Conservation (phyloP, 2,329 filamentous ascomycete genomes). For the Sporothrix dimorphospora region DNA sequence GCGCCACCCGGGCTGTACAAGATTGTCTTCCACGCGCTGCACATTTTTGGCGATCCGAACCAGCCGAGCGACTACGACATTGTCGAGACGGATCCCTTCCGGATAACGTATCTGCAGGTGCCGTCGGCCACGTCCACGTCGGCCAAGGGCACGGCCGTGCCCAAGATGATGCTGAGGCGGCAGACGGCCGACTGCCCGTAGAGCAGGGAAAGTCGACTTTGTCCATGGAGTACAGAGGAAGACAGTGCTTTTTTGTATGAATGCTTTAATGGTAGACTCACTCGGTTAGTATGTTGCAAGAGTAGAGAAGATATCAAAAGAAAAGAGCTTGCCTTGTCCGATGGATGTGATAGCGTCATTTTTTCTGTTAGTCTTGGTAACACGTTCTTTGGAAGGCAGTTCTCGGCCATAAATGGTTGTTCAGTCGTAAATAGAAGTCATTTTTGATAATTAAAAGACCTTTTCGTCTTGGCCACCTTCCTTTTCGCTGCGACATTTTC, state of each 20-base stretch:
- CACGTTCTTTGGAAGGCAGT: not conserved
- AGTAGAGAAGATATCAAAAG: not conserved
- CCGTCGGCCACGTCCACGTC: not conserved
- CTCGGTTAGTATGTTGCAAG: not conserved
- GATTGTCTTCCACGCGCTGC: constrained; percentile 53
- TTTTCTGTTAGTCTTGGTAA: not conserved
- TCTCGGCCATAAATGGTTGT: not conserved
- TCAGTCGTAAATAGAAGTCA: not conserved
- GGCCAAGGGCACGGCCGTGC: not conserved
- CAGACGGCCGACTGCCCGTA: not conserved
- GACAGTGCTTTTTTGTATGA: too few species aligned
- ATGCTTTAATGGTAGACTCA: too few species aligned
- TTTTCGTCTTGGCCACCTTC: not conserved
- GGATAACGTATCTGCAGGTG: constrained; percentile 46
- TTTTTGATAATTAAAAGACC: constrained; percentile 8
- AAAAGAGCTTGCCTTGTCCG: not conserved
- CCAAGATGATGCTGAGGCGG: not conserved
- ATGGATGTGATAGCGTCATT: not conserved
- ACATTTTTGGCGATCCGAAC: constrained; percentile 54
- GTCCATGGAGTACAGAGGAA: not conserved
- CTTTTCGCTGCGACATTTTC: not conserved
- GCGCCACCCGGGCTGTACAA: constrained; percentile 55
- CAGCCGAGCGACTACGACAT: constrained; percentile 53
- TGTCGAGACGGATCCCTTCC: constrained; percentile 47
- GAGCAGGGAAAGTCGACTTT: too few species aligned